These are phyloP conservation scores for Hypoxylon fuscum DNA, from an alignment of 495 filamentous ascomycete genomes.

Conservation along the genomic window DNA sequence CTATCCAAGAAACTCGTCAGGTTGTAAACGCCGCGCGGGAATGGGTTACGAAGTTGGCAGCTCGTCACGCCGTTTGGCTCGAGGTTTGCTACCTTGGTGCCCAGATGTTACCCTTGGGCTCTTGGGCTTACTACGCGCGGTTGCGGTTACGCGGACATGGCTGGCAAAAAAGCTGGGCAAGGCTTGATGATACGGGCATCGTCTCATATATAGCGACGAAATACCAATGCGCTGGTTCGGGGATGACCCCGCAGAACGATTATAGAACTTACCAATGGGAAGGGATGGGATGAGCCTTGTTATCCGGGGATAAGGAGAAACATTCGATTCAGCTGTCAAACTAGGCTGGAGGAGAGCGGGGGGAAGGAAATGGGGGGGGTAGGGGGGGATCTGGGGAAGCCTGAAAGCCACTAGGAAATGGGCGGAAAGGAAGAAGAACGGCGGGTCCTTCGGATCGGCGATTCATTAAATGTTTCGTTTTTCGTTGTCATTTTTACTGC, in stretches of 20 bases:
- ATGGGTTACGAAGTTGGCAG: constrained; percentile 25
- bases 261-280: no score
- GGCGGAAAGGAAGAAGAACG: background rate
- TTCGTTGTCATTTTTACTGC: background rate
- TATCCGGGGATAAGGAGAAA: constrained; percentile 18
- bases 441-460: constrained; percentile 14
- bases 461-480: constrained; percentile 30
- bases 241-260: constrained; percentile 29
- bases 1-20: no score
- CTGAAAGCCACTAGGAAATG: background rate
- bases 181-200: constrained; percentile 9
- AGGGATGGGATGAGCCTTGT: no score
- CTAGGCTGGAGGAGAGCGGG: constrained; percentile 18
- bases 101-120: constrained; percentile 16
- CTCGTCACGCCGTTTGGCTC: constrained; percentile 23
- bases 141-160: constrained; percentile 1
- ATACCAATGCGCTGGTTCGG: constrained; percentile 17
- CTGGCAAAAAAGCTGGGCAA: constrained; percentile 7
- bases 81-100: background rate
- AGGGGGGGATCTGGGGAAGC: constrained; percentile 33
- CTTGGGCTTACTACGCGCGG: constrained; percentile 23
- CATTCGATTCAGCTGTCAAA: constrained; percentile 29
- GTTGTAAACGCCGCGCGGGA: constrained; percentile 7
- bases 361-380: background rate
- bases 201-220: constrained; percentile 4